Evolutionary conservation across 148 eudicot genomes (phyloP).

Genomic region (Beta vulgaris): DNA sequence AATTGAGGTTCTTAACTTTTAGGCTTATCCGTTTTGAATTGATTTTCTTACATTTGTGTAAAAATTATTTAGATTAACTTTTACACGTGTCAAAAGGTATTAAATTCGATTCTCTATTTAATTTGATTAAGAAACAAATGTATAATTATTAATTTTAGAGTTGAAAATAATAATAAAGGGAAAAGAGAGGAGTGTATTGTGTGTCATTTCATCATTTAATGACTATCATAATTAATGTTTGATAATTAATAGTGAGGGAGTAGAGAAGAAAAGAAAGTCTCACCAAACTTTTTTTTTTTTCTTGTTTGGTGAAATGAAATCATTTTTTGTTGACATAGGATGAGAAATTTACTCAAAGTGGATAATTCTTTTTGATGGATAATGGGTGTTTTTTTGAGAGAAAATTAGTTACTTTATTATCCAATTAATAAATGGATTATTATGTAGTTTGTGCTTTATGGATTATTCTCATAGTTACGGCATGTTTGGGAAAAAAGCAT

Average conservation of each 20-base stretch:
- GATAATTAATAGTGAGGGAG: background rate
- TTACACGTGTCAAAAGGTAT: constrained; percentile 24
- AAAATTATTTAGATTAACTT: background rate
- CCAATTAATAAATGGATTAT: background rate
- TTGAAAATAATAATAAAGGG: background rate
- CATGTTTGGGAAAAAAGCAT: background rate
- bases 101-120: constrained; percentile 13
- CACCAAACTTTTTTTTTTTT: constrained; percentile 15
- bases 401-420: background rate
- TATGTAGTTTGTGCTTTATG: background rate
- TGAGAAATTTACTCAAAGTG: background rate
- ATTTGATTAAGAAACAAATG: background rate
- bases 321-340: background rate
- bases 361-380: background rate
- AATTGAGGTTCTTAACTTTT: constrained; percentile 6
- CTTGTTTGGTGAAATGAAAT: background rate
- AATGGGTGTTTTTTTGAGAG: background rate
- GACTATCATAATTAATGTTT: background rate
- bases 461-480: background rate
- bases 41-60: constrained; percentile 19
- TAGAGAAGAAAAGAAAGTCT: background rate
- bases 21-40: constrained; percentile 31
- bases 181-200: background rate
- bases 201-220: background rate
- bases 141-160: background rate